Evolutionary conservation across 306 rosid genomes (phyloP).

Genomic region (Leucaena leucocephala): DNA sequence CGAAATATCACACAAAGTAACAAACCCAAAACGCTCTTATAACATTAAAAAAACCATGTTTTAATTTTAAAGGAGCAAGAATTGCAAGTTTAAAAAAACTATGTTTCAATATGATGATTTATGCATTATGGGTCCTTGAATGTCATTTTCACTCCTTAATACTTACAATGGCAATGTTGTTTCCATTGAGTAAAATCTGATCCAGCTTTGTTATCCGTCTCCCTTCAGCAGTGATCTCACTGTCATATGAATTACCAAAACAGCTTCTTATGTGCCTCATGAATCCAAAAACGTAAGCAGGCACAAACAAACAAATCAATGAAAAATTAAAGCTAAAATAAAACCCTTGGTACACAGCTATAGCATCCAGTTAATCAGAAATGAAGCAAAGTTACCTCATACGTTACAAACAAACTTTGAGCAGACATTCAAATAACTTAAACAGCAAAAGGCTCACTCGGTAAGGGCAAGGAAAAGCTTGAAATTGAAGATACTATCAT

Average conservation of each 20-base stretch:
- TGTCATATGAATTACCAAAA: conserved; percentile 40
- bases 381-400: not conserved
- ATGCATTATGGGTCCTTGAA: not conserved
- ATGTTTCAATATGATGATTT: not conserved
- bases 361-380: conserved; percentile 14
- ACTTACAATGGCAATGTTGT: conserved; percentile 99
- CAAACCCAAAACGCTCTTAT: not conserved
- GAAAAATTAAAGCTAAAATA: conserved; percentile 6
- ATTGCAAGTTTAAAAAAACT: not conserved
- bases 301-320: conserved; percentile 4
- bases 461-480: conserved; percentile 9
- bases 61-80: not conserved
- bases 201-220: conserved; percentile 96
- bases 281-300: conserved; percentile 14
- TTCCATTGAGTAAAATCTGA: conserved; percentile 93
- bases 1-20: not conserved
- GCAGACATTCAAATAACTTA: conserved; percentile 8
- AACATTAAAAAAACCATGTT: not conserved
- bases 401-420: not conserved
- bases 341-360: not conserved
- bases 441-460: conserved; percentile 12
- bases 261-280: conserved; percentile 19
- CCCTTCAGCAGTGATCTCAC: conserved; percentile 97
- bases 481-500: conserved; percentile 8
- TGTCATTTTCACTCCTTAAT: not conserved